These are phyloP conservation scores for Fusarium virguliforme DNA, from an alignment of 2,329 filamentous ascomycete species.

Conservation along the genomic window DNA sequence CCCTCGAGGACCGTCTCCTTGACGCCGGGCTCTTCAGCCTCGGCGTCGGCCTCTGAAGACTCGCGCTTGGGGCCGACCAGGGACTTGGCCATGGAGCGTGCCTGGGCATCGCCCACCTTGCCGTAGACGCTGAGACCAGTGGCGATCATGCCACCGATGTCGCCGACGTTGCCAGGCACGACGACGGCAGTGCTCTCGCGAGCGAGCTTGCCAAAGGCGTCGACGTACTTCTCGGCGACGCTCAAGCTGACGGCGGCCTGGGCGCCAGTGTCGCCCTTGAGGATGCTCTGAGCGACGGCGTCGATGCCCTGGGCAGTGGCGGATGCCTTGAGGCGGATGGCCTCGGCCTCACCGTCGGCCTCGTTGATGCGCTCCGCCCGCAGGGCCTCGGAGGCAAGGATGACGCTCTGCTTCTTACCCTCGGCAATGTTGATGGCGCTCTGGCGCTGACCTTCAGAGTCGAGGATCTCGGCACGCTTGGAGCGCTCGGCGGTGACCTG, in stretches of 20 bases:
- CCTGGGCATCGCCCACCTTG: slow-evolving; percentile 88
- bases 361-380: slow-evolving; percentile 93
- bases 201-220: slow-evolving; percentile 91
- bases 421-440: slow-evolving; percentile 99
- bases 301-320: slow-evolving; percentile 93
- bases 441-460: slow-evolving; percentile 96
- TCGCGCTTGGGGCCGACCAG: slow-evolving; percentile 55
- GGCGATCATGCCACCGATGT: slow-evolving; percentile 97
- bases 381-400: slow-evolving; percentile 93
- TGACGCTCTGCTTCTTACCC: slow-evolving; percentile 96
- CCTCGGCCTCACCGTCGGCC: slow-evolving; percentile 93
- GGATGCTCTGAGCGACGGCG: slow-evolving; percentile 83
- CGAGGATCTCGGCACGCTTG: slow-evolving; percentile 97
- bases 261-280: slow-evolving; percentile 80
- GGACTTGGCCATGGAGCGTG: slow-evolving; percentile 74
- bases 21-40: slow-evolving; percentile 48
- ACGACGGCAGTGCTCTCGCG: slow-evolving; percentile 97
- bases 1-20: slow-evolving; percentile 61
- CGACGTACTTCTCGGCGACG: slow-evolving; percentile 98
- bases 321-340: slow-evolving; percentile 86
- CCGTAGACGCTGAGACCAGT: slow-evolving; percentile 96
- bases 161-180: slow-evolving; percentile 96
- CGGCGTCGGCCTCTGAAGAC: slow-evolving; percentile 36
- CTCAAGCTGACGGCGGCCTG: slow-evolving; percentile 88
- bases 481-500: slow-evolving; percentile 97